Percentiles rank a stretch among this genome's conserved stretches.
Conservation (phyloP, 805 yeast species). For the Kodamaea laetipori region DNA sequence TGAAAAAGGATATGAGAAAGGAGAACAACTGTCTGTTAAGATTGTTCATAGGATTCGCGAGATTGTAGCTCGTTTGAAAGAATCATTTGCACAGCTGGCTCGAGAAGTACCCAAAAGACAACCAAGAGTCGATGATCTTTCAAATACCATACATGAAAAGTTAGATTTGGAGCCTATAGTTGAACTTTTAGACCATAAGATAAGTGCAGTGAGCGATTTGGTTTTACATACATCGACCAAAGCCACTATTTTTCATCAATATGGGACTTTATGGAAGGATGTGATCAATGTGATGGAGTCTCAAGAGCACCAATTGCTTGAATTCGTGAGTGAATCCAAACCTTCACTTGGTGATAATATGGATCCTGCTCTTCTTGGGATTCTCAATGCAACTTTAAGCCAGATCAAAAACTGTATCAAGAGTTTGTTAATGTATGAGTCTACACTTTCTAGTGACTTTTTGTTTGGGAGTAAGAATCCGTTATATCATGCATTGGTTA, state of each 20-base stretch:
- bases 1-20: slow-evolving; percentile 38
- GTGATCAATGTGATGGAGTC: slow-evolving; percentile 20
- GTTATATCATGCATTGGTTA: slow-evolving; percentile 18
- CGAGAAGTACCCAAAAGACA: background rate
- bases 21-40: slow-evolving; percentile 29
- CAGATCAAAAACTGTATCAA: slow-evolving; percentile 12
- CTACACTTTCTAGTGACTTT: slow-evolving; percentile 8
- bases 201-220: slow-evolving; percentile 30
- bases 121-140: slow-evolving; percentile 28
- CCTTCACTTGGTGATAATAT: slow-evolving; percentile 4
- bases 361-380: slow-evolving; percentile 9
- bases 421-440: slow-evolving; percentile 4
- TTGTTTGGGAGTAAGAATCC: slow-evolving; percentile 11
- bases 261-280: slow-evolving; percentile 33
- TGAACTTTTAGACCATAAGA: slow-evolving; percentile 30
- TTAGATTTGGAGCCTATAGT: slow-evolving; percentile 38
- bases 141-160: slow-evolving; percentile 36
- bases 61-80: slow-evolving; percentile 2
- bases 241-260: slow-evolving; percentile 32
- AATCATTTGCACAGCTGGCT: slow-evolving; percentile 1
- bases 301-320: slow-evolving; percentile 29
- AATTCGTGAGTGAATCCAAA: slow-evolving; percentile 16
- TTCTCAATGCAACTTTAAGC: slow-evolving; percentile 11
- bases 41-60: slow-evolving; percentile 20
- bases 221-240: slow-evolving; percentile 25